Evolutionary conservation across 495 filamentous ascomycete genomes (phyloP).

Genomic region (Penicillium taxi): DNA sequence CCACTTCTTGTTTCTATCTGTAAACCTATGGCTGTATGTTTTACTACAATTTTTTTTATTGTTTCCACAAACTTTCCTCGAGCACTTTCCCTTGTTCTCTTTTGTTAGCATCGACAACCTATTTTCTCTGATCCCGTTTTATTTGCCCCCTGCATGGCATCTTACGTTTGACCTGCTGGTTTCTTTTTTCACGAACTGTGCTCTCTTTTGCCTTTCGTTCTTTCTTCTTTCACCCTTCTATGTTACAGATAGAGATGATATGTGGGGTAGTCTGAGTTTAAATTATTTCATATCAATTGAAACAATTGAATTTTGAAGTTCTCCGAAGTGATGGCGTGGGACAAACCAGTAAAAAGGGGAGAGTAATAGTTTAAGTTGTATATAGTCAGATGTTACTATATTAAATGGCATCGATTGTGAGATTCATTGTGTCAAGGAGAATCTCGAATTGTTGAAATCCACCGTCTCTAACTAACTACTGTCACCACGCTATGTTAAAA

Average conservation of each 20-base stretch:
- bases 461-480: slow-evolving; percentile 22
- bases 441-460: slow-evolving; percentile 26
- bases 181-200: background rate
- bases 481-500: slow-evolving; percentile 11
- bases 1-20: slow-evolving; percentile 5
- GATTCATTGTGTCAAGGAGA: too few relatives aligned
- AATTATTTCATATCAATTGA: slow-evolving; percentile 1
- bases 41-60: slow-evolving; percentile 10
- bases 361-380: too few relatives aligned
- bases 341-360: too few relatives aligned
- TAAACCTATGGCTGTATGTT: slow-evolving; percentile 20
- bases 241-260: slow-evolving; percentile 9
- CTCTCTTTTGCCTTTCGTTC: background rate
- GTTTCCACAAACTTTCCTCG: slow-evolving; percentile 2
- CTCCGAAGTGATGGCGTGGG: too few relatives aligned
- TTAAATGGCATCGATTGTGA: too few relatives aligned
- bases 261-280: slow-evolving; percentile 1
- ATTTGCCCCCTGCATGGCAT: slow-evolving; percentile 1
- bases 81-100: slow-evolving; percentile 12
- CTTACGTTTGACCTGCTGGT: background rate
- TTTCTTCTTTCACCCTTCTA: slow-evolving; percentile 3
- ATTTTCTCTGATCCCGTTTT: slow-evolving; percentile 2
- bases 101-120: slow-evolving; percentile 3
- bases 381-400: too few relatives aligned
- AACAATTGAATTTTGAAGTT: too few relatives aligned